Conservation (phyloP, 208 protist species). For the Acanthamoeba culbertsoni region DNA sequence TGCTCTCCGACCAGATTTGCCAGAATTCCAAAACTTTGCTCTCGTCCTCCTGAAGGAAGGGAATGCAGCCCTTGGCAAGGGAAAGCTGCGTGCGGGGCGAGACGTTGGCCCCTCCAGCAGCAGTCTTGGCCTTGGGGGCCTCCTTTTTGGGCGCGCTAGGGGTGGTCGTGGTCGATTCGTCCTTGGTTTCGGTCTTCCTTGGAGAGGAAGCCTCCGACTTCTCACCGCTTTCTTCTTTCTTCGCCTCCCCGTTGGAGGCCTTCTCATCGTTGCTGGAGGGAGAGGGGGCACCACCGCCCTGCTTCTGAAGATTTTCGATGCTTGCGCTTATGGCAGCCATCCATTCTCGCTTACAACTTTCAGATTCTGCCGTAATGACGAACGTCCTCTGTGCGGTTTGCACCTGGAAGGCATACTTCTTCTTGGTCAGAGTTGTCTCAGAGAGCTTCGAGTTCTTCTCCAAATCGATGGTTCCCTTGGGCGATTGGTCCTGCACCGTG, state of each 20-base stretch:
- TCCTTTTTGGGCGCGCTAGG: background rate
- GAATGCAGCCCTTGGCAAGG: slow-evolving; percentile 30
- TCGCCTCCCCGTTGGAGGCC: background rate
- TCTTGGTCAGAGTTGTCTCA: slow-evolving; percentile 64
- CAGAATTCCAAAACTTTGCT: slow-evolving; percentile 79
- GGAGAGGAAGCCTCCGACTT: background rate
- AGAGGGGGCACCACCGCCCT: background rate
- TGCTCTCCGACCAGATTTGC: slow-evolving; percentile 75
- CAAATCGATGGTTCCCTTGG: slow-evolving; percentile 70
- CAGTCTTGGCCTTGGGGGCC: background rate
- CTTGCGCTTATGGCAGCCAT: background rate
- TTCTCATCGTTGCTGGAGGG: background rate
- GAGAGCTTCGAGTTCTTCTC: slow-evolving; percentile 63
- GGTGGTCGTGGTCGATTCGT: background rate
- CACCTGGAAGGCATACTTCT: slow-evolving; percentile 61
- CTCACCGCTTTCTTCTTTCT: background rate
- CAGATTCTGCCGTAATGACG: background rate
- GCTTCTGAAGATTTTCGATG: background rate
- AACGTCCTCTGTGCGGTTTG: background rate
- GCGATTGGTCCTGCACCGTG: background rate
- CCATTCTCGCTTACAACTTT: background rate
- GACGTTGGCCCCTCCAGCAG: background rate
- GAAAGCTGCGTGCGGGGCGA: background rate
- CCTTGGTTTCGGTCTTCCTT: background rate
- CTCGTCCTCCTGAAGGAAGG: slow-evolving; percentile 67